Base-by-base conservation (phyloP, 75 land plant species). In the Ceratopteris richardii region DNA sequence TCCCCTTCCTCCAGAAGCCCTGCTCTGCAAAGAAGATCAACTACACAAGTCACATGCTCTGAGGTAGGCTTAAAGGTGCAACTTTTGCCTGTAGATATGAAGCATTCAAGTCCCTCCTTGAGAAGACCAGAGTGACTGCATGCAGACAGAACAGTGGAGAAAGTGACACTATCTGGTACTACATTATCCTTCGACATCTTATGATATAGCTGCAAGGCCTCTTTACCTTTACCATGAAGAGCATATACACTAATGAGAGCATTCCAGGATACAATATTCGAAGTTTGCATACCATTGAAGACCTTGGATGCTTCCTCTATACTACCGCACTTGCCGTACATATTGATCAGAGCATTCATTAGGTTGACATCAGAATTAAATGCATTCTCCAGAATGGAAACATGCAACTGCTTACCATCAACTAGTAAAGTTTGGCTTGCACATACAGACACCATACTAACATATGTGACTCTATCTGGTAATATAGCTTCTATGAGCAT, bases 181-280 rank as follows among this genome's bases (percentile, higher is more conserved):
- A 62, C 57, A 41, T 66, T 66, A 22, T 31, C 65, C 28, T 51
- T 33, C 18, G 61, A 30, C 79, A 76, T 76, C 58, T 28, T 30
- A 31, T 54, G 22, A 27, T 64, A 76, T 0, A 71, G 28, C 18
- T 36, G 26, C n/a, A 70, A 44, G 12, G 74, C 69, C 42, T 76
- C 61, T 51, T 42, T 61, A 9, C 23, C 61, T 16, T 60, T 46
- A 11, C 74, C 79, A 58, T 71, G 63, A 18, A 47, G 25, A 0
- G 69, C 79, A 66, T 65, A 70, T 24, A 46, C 62, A 33, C 61
- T 58, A 22, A 76, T 58, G 62, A 76, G 60, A 0, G 79, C 69
- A 58, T 73, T 66, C 79, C 79, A 76, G 12, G 76, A 76, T 22
- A 76, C 63, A 30, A 70, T 55, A 62, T 76, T 74, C 29, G 55